phyloP scores from a whole-genome alignment of 805 yeast genomes.

The Ogataea parapolymorpha region DNA sequence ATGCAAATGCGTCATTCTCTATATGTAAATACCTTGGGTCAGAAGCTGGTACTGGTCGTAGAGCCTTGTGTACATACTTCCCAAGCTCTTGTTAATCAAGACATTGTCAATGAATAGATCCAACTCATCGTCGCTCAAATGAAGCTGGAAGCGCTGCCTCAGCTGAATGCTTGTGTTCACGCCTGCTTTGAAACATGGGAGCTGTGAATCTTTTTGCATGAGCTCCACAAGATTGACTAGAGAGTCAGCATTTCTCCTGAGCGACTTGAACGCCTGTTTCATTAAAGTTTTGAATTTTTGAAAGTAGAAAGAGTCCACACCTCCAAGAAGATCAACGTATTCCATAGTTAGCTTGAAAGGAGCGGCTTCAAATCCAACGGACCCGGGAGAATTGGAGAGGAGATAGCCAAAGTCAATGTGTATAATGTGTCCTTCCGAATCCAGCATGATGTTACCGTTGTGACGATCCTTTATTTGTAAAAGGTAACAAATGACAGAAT shows the following conservation, averaged over 20 bases:
- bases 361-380: slow-evolving; percentile 96
- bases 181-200: slow-evolving; percentile 92
- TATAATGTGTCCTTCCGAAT: slow-evolving; percentile 90
- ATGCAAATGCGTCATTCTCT: slow-evolving; percentile 14
- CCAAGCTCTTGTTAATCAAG: slow-evolving; percentile 76
- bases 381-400: slow-evolving; percentile 92
- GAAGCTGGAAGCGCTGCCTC: slow-evolving; percentile 77
- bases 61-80: slow-evolving; percentile 84
- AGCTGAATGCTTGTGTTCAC: slow-evolving; percentile 75
- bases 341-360: slow-evolving; percentile 92
- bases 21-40: slow-evolving; percentile 91
- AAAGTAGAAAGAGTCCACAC: slow-evolving; percentile 60
- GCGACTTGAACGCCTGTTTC: slow-evolving; percentile 68
- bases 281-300: slow-evolving; percentile 57
- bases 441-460: slow-evolving; percentile 96
- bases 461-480: slow-evolving; percentile 95
- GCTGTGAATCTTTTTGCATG: slow-evolving; percentile 86
- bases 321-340: slow-evolving; percentile 86
- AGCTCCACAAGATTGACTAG: slow-evolving; percentile 81
- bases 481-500: slow-evolving; percentile 84
- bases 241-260: slow-evolving; percentile 71
- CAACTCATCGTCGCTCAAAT: slow-evolving; percentile 66
- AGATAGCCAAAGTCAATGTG: slow-evolving; percentile 95
- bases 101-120: slow-evolving; percentile 75
- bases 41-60: slow-evolving; percentile 94